Conservation (phyloP, 352 stramenopile genomes). For the Pseudoperonospora humuli region DNA sequence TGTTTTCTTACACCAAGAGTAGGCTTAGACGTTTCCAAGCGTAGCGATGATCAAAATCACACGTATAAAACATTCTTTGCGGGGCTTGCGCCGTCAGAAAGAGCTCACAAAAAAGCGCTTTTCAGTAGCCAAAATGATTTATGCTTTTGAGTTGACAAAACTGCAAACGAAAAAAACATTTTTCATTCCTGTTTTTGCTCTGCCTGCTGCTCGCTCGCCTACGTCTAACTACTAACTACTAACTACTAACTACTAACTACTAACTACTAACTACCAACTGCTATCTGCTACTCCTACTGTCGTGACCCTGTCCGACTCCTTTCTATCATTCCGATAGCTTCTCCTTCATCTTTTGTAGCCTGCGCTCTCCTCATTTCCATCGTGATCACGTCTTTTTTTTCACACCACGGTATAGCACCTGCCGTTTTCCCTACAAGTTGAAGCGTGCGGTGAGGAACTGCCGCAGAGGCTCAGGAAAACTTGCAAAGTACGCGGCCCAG, state of each 20-base stretch:
- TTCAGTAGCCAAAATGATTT: no score
- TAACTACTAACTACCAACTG: constrained; percentile 16
- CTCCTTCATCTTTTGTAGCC: constrained; percentile 12
- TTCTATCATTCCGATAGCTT: constrained; percentile 12
- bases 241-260: constrained; percentile 17
- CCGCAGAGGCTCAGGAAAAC: constrained; percentile 72
- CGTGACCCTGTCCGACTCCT: constrained; percentile 22
- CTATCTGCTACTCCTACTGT: constrained; percentile 40
- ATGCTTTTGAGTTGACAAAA: no score
- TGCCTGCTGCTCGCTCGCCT: constrained; percentile 23
- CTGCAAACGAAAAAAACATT: no score
- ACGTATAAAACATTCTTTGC: no score
- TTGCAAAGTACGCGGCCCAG: constrained; percentile 80
- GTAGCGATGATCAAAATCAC: no score
- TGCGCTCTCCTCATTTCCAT: constrained; percentile 12
- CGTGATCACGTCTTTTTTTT: constrained; percentile 10
- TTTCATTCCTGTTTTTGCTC: no score
- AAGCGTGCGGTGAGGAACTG: constrained; percentile 78
- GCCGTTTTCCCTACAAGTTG: constrained; percentile 55
- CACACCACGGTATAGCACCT: constrained; percentile 7
- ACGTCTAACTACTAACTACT: constrained; percentile 24
- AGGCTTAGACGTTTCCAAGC: no score
- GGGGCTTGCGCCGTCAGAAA: no score
- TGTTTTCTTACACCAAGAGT: no score
- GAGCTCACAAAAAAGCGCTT: no score